Base-by-base conservation (phyloP, 2,329 filamentous ascomycete species). In the Trichoderma pleuroti region DNA sequence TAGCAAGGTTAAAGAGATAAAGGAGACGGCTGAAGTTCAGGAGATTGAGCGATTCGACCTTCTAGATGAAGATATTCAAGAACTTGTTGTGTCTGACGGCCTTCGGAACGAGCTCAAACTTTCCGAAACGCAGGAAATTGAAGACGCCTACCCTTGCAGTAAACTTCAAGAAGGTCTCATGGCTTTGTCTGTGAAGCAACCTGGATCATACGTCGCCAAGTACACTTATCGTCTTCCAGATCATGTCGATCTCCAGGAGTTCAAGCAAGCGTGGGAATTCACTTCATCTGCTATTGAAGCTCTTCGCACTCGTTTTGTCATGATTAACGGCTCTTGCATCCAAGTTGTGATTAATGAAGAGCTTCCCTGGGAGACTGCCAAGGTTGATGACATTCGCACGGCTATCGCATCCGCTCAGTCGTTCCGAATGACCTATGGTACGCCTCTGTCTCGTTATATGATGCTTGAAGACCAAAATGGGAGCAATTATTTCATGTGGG, bases 121-220 rank as follows among this genome's bases (percentile, higher is more conserved):
- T 8, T 46, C 68, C 16, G 34, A 28, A 8, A 9, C 12, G 2
- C 68, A 71, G 14, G 52, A 59, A 7, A 34, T 73, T 77, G 52
- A 72, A 4, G 70, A 72, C 28, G 61, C 56, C 1, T 83, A 80
- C 57, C 81, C 81, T 7, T 81, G 79, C 74, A 79, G 80, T 12
- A 76, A 77, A 5, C 74, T 82, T 3, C 81, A 83, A 62, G 80
- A 81, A 72, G 80, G 79, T 3, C 76, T 83, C 1, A 75, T 83
- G 49, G 77, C 78, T 0, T 74, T 82, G 1, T 76, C 80, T 1
- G 74, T 74, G 52, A 76, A 65, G 75, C 46, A 74, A 76, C 26
- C 63, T 70, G 8, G 81, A 77, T 8, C n/a, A 14, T 72, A 61
- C 72, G 72, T 67, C 34, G 64, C 16, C 5, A 70, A 72, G 57